Conservation (phyloP, 2,329 filamentous ascomycete genomes). For the Rugonectria rugulosa region DNA sequence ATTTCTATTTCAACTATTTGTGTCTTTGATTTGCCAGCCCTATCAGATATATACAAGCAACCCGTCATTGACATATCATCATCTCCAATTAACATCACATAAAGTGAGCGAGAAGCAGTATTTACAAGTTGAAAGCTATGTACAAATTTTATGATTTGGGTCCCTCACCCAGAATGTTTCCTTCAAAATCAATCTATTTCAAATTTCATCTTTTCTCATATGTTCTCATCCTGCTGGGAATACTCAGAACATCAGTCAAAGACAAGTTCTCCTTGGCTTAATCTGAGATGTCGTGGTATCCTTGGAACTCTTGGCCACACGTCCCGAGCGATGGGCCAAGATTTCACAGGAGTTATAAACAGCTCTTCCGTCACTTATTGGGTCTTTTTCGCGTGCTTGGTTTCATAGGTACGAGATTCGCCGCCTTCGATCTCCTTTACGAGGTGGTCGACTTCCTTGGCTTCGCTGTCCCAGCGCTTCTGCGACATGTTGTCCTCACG, state of each 20-base stretch:
- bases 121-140: conserved; percentile 27
- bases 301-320: not conserved
- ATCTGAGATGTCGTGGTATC: too few species aligned
- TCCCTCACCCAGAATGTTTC: not conserved
- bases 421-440: conserved; percentile 73
- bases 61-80: conserved; percentile 22
- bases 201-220: too few species aligned
- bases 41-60: conserved; percentile 34
- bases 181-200: too few species aligned
- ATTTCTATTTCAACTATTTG: conserved; percentile 18
- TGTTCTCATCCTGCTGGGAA: too few species aligned
- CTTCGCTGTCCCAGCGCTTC: conserved; percentile 80
- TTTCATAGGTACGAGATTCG: conserved; percentile 59
- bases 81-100: conserved; percentile 26
- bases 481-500: conserved; percentile 86
- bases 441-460: conserved; percentile 77
- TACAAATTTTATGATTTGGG: conserved; percentile 21
- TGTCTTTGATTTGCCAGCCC: conserved; percentile 8
- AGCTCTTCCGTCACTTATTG: conserved; percentile 18
- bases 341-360: not conserved
- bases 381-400: conserved; percentile 54
- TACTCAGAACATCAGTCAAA: too few species aligned
- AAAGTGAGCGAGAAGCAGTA: conserved; percentile 26
- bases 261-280: too few species aligned
- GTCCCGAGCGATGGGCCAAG: too few species aligned